phyloP scores from a whole-genome alignment of 257 asterid species.

The Gardenia jasminoides region DNA sequence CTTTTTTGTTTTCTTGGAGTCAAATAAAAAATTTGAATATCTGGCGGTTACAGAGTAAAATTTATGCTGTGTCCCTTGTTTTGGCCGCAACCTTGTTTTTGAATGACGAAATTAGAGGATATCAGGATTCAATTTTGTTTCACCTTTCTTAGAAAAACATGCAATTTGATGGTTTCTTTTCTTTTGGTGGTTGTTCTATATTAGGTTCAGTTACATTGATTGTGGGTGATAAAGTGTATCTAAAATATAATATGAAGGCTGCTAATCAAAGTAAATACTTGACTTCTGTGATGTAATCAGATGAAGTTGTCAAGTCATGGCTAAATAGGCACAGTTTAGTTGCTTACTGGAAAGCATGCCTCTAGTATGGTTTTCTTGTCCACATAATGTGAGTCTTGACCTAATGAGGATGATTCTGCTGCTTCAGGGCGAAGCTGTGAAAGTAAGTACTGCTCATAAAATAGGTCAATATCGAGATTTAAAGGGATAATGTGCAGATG shows the following conservation, averaged over 20 bases:
- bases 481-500: too few species aligned
- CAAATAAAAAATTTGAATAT: not conserved
- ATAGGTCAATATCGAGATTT: not conserved
- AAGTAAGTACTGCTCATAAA: not conserved
- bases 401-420: not conserved
- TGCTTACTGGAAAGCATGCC: not conserved
- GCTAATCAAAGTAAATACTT: not conserved
- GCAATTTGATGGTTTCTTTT: not conserved
- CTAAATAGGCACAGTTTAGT: not conserved
- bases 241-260: not conserved
- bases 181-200: not conserved
- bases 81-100: not conserved
- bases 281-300: too few species aligned
- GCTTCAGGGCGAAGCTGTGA: not conserved
- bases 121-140: not conserved
- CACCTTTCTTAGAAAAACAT: not conserved
- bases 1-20: not conserved
- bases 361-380: not conserved
- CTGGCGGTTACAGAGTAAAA: not conserved
- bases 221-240: not conserved
- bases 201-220: not conserved
- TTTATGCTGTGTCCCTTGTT: not conserved
- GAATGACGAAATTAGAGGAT: not conserved
- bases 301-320: not conserved
- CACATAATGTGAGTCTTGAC: not conserved